phyloP scores from a whole-genome alignment of 768 basidiomycete species.

The Clavaria fumosa region DNA sequence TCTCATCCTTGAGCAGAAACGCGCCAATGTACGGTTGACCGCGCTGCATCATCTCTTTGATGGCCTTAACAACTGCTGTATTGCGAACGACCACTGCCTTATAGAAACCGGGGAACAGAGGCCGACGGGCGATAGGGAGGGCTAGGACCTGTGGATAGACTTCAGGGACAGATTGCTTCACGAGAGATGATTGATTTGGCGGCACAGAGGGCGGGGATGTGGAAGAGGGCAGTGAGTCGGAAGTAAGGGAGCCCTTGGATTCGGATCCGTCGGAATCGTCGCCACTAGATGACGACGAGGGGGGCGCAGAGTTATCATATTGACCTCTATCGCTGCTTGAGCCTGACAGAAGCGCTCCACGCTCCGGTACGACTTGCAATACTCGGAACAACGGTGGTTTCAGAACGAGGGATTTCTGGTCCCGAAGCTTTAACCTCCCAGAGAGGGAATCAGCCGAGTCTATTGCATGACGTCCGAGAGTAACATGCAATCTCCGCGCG shows the following conservation, averaged over 20 bases:
- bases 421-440: too few species aligned
- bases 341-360: too few species aligned
- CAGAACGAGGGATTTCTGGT: too few species aligned
- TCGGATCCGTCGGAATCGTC: conserved; percentile 16
- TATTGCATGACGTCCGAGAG: too few species aligned
- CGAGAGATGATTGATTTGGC: conserved; percentile 37
- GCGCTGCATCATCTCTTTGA: conserved; percentile 93
- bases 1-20: conserved; percentile 89
- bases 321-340: too few species aligned
- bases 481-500: too few species aligned
- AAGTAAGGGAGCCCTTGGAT: not conserved
- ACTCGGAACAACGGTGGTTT: too few species aligned
- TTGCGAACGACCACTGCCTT: conserved; percentile 92
- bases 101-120: conserved; percentile 95
- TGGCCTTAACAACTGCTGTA: conserved; percentile 79
- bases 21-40: conserved; percentile 96
- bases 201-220: conserved; percentile 18
- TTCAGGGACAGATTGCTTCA: conserved; percentile 81
- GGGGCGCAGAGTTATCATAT: conserved; percentile 18
- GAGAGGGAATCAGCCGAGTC: too few species aligned
- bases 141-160: conserved; percentile 89
- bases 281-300: conserved; percentile 23
- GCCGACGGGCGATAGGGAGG: conserved; percentile 86
- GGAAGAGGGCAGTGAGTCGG: conserved; percentile 16
- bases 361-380: too few species aligned